A percentile compares a stretch with the other conserved stretches of the same genome.
phyloP scores from a whole-genome alignment of 345 rosid genomes.

The Rubroshorea leprosula region DNA sequence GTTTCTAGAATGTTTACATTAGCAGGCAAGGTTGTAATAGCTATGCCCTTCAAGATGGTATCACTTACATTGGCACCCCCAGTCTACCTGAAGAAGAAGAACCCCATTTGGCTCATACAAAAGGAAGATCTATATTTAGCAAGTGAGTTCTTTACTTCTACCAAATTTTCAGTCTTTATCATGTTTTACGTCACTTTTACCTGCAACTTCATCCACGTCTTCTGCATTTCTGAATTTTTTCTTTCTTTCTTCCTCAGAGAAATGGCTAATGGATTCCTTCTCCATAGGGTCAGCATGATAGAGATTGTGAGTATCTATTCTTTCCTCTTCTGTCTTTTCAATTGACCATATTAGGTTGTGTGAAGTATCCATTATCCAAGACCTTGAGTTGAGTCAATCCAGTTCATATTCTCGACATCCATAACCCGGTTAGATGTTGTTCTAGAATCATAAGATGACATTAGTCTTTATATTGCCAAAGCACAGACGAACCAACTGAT shows the following conservation, averaged over 20 bases:
- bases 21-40: constrained; percentile 45
- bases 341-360: background rate
- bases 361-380: background rate
- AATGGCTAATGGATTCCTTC: constrained; percentile 60
- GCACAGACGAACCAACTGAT: background rate
- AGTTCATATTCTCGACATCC: no score
- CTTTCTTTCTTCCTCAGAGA: constrained; percentile 28
- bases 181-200: background rate
- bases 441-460: no score
- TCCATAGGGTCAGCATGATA: constrained; percentile 53
- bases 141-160: constrained; percentile 11
- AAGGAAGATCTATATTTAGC: constrained; percentile 14
- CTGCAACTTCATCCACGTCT: constrained; percentile 3
- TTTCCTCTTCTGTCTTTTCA: background rate
- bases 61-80: constrained; percentile 42
- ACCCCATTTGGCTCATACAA: constrained; percentile 13
- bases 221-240: background rate
- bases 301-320: constrained; percentile 48
- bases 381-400: background rate
- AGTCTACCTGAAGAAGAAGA: constrained; percentile 15
- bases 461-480: no score
- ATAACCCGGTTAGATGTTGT: no score
- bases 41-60: constrained; percentile 20
- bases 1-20: constrained; percentile 51
- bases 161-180: background rate